Evolutionary conservation across 768 basidiomycete genomes (phyloP), one percentile per base, ranked within the genome.

Genomic region (Daedalea quercina): DNA sequence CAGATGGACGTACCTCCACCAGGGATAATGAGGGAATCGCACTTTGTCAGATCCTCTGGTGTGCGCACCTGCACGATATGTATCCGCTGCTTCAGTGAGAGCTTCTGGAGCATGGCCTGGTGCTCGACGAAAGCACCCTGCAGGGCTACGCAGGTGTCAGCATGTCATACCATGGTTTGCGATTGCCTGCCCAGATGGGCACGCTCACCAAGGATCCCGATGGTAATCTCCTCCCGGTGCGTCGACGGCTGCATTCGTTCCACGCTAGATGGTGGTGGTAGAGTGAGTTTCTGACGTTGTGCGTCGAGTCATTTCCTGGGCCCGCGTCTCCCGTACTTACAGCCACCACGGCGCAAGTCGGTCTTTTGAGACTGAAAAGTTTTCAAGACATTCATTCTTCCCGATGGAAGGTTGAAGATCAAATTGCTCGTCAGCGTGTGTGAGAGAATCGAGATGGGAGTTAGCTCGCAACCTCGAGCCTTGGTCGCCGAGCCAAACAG

Each of bases 121-220:
- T 97, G 94, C 69, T 97, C 94, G 15, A 78, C 75, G 66, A 97
- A 96, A 9, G 93, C 93, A 42, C 94, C 94, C 67, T 96, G 94
- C 37, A 97, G 77, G 34, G 94, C 94, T 92, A 33, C 3, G 31
- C 15, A 35, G 31, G 24, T 9, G 28, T 34, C 43, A 13, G 28
- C 13, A 6, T 7, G 19, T 13, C 17, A 25, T 15, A 9, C 12
- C 19, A 1, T 7, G 17, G 17, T 11, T 12, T 7, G 12, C 7
- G 26, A n/a, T 3, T 3, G 12, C 20, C 9, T 9, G 8, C 11
- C 8, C 17, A 0, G 1, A 19, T 43, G 40, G 20, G 15, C 20
- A 19, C 22, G 20, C 44, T 47, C 45, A 61, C 60, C 60, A 3
- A 61, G 53, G 24, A 61, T 58, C 20, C 60, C 60, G 20, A 61